Conservation (phyloP, 306 rosid species). For the Boehmeria nivea region DNA sequence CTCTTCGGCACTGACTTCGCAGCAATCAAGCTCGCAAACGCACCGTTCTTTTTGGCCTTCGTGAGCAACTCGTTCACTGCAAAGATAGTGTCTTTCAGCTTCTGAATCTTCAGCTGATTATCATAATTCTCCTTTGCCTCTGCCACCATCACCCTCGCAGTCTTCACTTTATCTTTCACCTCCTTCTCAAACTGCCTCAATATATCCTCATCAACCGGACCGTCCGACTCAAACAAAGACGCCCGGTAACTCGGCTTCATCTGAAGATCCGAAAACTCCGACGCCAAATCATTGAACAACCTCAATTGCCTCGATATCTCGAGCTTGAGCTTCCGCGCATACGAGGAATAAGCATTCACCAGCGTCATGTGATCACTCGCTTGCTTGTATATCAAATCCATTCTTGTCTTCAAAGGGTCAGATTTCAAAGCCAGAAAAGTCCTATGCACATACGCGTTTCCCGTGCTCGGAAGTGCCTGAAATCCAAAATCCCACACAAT, state of each 20-base stretch:
- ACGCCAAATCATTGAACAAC: constrained; percentile 86
- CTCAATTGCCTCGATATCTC: constrained; percentile 82
- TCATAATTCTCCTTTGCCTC: constrained; percentile 92
- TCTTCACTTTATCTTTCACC: constrained; percentile 93
- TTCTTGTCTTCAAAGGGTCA: constrained; percentile 75
- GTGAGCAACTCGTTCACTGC: constrained; percentile 83
- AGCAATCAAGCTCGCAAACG: constrained; percentile 80
- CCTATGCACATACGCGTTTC: constrained; percentile 77
- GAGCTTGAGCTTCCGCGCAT: constrained; percentile 98
- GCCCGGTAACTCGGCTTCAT: constrained; percentile 50
- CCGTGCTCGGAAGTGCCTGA: constrained; percentile 76
- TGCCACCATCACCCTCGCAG: constrained; percentile 63
- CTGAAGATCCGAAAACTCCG: constrained; percentile 57
- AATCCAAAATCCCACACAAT: constrained; percentile 6
- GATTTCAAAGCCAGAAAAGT: constrained; percentile 92
- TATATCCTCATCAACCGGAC: constrained; percentile 80
- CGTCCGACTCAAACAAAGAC: constrained; percentile 64
- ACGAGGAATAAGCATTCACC: constrained; percentile 93
- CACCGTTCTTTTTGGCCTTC: constrained; percentile 96
- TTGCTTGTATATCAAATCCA: constrained; percentile 89
- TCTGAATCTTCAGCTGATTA: constrained; percentile 92
- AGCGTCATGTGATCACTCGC: constrained; percentile 88
- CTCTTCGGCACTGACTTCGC: constrained; percentile 90
- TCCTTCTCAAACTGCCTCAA: constrained; percentile 96
- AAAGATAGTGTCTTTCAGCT: constrained; percentile 93